Evolutionary conservation across 768 basidiomycete species (phyloP).

Genomic region (Amanita rimosa): DNA sequence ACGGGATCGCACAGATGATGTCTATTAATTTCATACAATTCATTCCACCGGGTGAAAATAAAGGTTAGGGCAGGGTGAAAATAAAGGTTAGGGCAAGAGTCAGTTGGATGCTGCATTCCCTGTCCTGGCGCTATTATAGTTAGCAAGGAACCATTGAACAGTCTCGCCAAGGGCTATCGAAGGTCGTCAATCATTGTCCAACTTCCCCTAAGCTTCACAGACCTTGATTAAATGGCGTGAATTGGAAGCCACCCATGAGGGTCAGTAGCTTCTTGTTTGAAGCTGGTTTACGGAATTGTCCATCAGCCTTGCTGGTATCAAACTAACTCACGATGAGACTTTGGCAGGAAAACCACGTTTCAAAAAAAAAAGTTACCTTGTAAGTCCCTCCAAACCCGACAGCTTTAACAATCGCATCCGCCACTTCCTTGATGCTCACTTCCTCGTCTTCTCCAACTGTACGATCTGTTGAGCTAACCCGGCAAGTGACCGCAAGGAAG

Average conservation of each 20-base stretch:
- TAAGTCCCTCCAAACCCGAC: slow-evolving; percentile 74
- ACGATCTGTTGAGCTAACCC: background rate
- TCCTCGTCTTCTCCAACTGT: slow-evolving; percentile 89
- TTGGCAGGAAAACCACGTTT: background rate
- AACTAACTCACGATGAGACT: slow-evolving; percentile 36
- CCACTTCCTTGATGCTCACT: slow-evolving; percentile 84
- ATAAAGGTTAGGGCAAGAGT: background rate
- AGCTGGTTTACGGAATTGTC: slow-evolving; percentile 94
- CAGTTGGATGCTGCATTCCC: slow-evolving; percentile 18
- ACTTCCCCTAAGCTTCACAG: slow-evolving; percentile 9
- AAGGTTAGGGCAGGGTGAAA: background rate
- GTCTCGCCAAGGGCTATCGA: slow-evolving; percentile 60
- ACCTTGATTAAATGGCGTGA: slow-evolving; percentile 88
- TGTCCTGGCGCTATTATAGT: slow-evolving; percentile 64
- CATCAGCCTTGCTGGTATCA: slow-evolving; percentile 76
- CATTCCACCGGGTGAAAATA: background rate
- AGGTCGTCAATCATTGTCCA: slow-evolving; percentile 1
- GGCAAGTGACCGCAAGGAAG: background rate
- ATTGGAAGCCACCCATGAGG: slow-evolving; percentile 74
- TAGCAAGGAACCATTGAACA: slow-evolving; percentile 81
- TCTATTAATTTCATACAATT: background rate
- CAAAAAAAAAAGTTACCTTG: slow-evolving; percentile 31
- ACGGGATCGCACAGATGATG: no score
- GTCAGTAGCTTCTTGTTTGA: slow-evolving; percentile 79
- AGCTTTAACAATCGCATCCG: slow-evolving; percentile 82